Evolutionary conservation across 345 rosid genomes (phyloP).

Genomic region (Stellera chamaejasme): DNA sequence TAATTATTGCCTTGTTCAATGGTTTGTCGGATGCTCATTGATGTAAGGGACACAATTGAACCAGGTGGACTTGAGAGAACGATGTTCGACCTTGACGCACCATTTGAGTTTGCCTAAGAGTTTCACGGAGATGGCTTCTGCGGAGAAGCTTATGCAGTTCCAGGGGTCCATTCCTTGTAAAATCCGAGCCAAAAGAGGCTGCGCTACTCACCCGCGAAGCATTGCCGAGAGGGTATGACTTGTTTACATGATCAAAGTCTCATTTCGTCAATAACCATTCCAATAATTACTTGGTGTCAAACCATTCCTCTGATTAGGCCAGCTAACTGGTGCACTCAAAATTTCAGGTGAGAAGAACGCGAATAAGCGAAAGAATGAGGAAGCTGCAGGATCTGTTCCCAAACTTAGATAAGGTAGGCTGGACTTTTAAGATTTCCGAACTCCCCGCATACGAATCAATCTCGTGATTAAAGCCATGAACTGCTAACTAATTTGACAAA

Average conservation of each 20-base stretch:
- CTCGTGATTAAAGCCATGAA: not conserved
- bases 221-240: slow-evolving; percentile 77
- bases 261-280: not conserved
- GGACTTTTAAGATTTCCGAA: not conserved
- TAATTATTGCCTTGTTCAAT: not conserved
- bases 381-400: slow-evolving; percentile 67
- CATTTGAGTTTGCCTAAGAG: slow-evolving; percentile 71
- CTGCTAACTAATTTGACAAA: not conserved
- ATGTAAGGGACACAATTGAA: not conserved
- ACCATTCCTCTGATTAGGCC: not conserved
- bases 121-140: slow-evolving; percentile 28
- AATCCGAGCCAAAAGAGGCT: slow-evolving; percentile 80
- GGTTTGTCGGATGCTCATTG: not conserved
- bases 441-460: not conserved
- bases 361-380: slow-evolving; percentile 61
- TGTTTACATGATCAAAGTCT: not conserved
- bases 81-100: slow-evolving; percentile 40
- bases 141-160: slow-evolving; percentile 43
- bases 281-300: too few relatives aligned
- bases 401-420: slow-evolving; percentile 55
- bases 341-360: slow-evolving; percentile 52
- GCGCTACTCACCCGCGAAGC: slow-evolving; percentile 93
- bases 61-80: slow-evolving; percentile 35
- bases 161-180: slow-evolving; percentile 76
- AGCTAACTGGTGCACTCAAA: slow-evolving; percentile 1